These are phyloP conservation scores for Citropsis articulata DNA, from an alignment of 345 rosid species.

Conservation along the genomic window DNA sequence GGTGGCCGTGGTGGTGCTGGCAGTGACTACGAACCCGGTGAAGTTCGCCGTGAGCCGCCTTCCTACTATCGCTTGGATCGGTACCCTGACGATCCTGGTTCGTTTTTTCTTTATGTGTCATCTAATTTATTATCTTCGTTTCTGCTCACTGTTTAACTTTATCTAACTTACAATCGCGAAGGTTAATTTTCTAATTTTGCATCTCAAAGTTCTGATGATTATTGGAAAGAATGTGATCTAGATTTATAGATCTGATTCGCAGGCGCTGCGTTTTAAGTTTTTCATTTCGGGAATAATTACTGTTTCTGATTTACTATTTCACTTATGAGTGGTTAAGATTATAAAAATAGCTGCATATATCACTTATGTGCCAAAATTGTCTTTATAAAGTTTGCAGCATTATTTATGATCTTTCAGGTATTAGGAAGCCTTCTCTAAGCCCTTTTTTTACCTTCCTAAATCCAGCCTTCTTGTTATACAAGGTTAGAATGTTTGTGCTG, in stretches of 20 bases:
- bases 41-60: conserved; percentile 60
- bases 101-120: conserved; percentile 17
- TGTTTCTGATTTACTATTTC: neutral
- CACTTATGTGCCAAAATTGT: neutral
- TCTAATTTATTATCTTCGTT: neutral
- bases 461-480: neutral
- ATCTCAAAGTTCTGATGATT: neutral
- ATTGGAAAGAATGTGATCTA: neutral
- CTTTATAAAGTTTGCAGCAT: neutral
- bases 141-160: neutral
- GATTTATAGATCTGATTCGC: neutral
- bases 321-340: too few relatives aligned
- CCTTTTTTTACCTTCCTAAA: neutral
- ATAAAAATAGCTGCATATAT: too few relatives aligned
- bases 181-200: neutral
- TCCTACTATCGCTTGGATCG: conserved; percentile 59
- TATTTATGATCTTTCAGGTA: neutral
- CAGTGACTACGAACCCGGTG: conserved; percentile 66
- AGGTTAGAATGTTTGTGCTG: neutral
- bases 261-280: neutral
- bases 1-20: conserved; percentile 37
- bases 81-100: conserved; percentile 59
- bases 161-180: neutral
- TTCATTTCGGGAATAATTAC: neutral
- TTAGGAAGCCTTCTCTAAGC: neutral